Conservation (phyloP, 1,284 basidiomycete species). For the Tilletia indica region DNA sequence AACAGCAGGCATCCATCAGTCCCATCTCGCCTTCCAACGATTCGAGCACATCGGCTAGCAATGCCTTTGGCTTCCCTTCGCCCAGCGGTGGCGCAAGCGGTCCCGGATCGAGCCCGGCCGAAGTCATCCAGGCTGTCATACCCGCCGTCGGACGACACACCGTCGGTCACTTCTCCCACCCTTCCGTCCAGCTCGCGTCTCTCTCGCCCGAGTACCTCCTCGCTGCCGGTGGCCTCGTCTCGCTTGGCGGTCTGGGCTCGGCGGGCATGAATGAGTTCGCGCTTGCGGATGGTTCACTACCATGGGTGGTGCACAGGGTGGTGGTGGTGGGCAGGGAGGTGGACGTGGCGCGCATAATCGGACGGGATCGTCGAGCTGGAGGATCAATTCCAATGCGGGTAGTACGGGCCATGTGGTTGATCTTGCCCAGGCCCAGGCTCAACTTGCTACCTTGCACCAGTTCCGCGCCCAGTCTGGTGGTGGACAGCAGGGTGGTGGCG, state of each 20-base stretch:
- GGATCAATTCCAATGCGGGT: constrained; percentile 32
- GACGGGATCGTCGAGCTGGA: constrained; percentile 32
- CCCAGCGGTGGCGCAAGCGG: constrained; percentile 15
- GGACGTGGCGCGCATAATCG: constrained; percentile 33
- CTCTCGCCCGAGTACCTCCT: constrained; percentile 53
- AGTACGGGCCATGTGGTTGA: constrained; percentile 42
- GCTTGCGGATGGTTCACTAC: constrained; percentile 45
- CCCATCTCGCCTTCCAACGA: neutral
- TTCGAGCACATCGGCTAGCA: neutral
- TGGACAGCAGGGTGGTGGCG: too few species aligned
- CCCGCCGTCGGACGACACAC: constrained; percentile 5
- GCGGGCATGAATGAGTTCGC: constrained; percentile 40
- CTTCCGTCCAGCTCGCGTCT: constrained; percentile 48
- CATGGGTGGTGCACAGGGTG: constrained; percentile 29
- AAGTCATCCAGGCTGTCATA: neutral
- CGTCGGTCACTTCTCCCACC: constrained; percentile 28
- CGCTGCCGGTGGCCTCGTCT: constrained; percentile 51
- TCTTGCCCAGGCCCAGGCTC: constrained; percentile 69
- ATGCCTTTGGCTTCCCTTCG: constrained; percentile 18
- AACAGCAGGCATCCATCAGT: constrained; percentile 18
- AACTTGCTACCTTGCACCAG: constrained; percentile 91
- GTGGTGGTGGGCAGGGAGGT: constrained; percentile 36
- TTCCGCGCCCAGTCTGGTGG: constrained; percentile 71
- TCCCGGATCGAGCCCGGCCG: neutral
- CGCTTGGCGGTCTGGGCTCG: constrained; percentile 33